Evolutionary conservation across 2,329 filamentous ascomycete species (phyloP).

Genomic region (Alternaria tenuissima): DNA sequence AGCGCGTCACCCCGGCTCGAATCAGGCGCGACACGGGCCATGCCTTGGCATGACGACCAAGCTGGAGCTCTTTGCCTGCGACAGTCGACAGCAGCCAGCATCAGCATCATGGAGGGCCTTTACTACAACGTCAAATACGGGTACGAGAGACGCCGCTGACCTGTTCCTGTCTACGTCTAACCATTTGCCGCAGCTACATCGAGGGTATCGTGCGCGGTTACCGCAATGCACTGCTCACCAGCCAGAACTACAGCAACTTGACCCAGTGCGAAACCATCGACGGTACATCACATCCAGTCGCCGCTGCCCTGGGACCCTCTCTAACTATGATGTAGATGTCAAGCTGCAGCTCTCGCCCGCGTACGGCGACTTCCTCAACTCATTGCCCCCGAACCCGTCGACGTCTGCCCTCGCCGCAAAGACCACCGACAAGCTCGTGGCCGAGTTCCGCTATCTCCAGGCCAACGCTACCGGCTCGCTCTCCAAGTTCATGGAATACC

Average conservation of each 20-base stretch:
- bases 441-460: conserved; percentile 95
- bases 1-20: conserved; percentile 20
- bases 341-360: conserved; percentile 97
- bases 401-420: conserved; percentile 94
- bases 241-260: conserved; percentile 92
- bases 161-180: conserved; percentile 18
- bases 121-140: conserved; percentile 95
- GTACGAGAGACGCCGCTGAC: conserved; percentile 58
- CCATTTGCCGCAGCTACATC: conserved; percentile 72
- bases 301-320: conserved; percentile 9
- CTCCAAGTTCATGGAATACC: conserved; percentile 95
- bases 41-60: conserved; percentile 33
- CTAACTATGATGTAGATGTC: conserved; percentile 76
- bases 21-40: conserved; percentile 23
- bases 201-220: conserved; percentile 98
- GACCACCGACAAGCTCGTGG: conserved; percentile 97
- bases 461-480: conserved; percentile 92
- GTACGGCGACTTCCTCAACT: conserved; percentile 95
- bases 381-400: conserved; percentile 93
- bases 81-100: conserved; percentile 21
- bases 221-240: conserved; percentile 88
- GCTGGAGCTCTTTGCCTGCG: conserved; percentile 29
- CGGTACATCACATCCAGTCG: conserved; percentile 63
- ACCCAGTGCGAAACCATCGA: conserved; percentile 98
- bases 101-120: conserved; percentile 79